Evolutionary conservation across 768 basidiomycete genomes (phyloP).

Genomic region (Leccinum subgranulosum): DNA sequence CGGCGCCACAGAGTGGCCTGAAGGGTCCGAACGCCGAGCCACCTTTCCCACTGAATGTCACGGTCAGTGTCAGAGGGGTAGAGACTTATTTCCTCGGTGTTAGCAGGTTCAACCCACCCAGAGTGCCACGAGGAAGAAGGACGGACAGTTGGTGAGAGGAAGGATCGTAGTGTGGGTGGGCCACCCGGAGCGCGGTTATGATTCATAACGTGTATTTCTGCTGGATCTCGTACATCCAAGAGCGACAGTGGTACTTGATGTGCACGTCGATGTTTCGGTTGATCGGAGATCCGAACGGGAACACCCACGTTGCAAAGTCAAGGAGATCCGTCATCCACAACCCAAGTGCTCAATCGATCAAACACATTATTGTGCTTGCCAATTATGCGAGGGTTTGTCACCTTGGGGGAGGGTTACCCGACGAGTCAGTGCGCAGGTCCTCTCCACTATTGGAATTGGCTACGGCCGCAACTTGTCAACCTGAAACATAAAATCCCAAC

Average conservation of each 20-base stretch:
- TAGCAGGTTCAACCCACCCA: not conserved
- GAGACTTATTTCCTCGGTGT: not conserved
- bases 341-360: too few species aligned
- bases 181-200: not conserved
- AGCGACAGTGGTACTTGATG: slow-evolving; percentile 24
- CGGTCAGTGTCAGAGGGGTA: not conserved
- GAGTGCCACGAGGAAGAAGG: not conserved
- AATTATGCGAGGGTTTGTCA: too few species aligned
- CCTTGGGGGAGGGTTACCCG: too few species aligned
- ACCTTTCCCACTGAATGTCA: not conserved
- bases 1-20: not conserved
- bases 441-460: too few species aligned
- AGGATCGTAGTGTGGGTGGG: not conserved
- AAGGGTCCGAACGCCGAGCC: not conserved
- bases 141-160: not conserved
- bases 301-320: slow-evolving; percentile 1
- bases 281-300: not conserved
- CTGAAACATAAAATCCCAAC: too few species aligned
- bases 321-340: not conserved
- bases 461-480: too few species aligned
- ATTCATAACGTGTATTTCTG: slow-evolving; percentile 9
- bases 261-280: slow-evolving; percentile 9
- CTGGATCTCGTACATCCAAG: not conserved
- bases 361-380: too few species aligned
- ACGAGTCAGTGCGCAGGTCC: too few species aligned